Evolutionary conservation across 768 basidiomycete genomes (phyloP).

Genomic region (Suillus clintonianus): DNA sequence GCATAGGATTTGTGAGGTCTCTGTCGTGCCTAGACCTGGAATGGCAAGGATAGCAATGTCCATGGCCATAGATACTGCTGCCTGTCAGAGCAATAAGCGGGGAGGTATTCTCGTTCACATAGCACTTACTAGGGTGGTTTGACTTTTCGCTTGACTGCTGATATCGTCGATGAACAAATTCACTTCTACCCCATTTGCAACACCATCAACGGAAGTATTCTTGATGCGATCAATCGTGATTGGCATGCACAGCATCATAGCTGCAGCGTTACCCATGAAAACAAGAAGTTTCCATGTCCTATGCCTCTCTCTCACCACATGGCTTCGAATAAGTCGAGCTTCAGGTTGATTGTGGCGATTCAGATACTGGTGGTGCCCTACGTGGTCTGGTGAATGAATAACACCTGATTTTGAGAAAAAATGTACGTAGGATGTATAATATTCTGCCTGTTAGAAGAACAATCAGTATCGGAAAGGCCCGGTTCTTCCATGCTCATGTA

Average conservation of each 20-base stretch:
- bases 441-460: background rate
- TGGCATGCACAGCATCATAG: background rate
- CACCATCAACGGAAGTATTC: background rate
- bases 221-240: background rate
- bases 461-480: background rate
- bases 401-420: background rate
- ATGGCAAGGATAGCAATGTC: constrained; percentile 3
- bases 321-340: background rate
- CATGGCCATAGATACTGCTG: background rate
- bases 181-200: background rate
- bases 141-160: background rate
- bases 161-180: background rate
- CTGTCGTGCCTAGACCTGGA: background rate
- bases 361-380: constrained; percentile 1
- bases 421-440: background rate
- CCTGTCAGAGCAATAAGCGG: background rate
- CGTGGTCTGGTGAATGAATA: background rate
- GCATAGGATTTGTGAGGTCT: background rate
- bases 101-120: background rate
- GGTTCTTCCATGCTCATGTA: background rate
- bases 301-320: background rate
- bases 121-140: background rate
- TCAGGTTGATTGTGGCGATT: background rate
- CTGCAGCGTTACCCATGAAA: background rate
- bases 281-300: background rate